phyloP scores from a whole-genome alignment of 805 yeast genomes.

The Candida multigemmis region DNA sequence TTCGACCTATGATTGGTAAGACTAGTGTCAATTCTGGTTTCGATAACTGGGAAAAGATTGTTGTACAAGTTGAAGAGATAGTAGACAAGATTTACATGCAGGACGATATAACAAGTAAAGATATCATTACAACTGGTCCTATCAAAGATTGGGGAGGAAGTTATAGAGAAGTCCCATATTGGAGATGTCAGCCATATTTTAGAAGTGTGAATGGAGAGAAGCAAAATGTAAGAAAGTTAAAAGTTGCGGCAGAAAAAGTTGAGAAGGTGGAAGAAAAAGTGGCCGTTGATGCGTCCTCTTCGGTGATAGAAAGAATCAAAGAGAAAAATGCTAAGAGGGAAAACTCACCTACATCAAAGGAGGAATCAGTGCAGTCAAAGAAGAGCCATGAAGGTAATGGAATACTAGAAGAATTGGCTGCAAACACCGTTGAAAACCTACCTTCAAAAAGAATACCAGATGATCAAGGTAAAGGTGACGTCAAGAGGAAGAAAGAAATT shows the following conservation, averaged over 20 bases:
- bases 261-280: background rate
- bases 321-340: slow-evolving; percentile 1
- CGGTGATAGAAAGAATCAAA: background rate
- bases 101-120: slow-evolving; percentile 46
- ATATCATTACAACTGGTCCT: slow-evolving; percentile 46
- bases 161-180: slow-evolving; percentile 78
- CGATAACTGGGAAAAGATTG: slow-evolving; percentile 41
- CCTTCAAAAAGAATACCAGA: slow-evolving; percentile 1
- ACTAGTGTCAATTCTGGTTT: slow-evolving; percentile 29
- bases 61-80: slow-evolving; percentile 54
- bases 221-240: slow-evolving; percentile 26
- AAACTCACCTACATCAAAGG: background rate
- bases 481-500: too few relatives aligned
- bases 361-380: background rate
- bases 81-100: slow-evolving; percentile 50
- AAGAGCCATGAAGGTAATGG: background rate
- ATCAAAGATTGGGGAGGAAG: slow-evolving; percentile 67
- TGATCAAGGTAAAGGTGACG: slow-evolving; percentile 1
- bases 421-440: too few relatives aligned
- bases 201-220: slow-evolving; percentile 75
- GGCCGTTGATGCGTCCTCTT: too few relatives aligned
- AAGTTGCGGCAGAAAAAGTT: slow-evolving; percentile 25
- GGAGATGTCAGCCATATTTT: slow-evolving; percentile 96
- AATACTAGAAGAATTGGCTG: too few relatives aligned
- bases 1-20: slow-evolving; percentile 64